Percentiles rank a stretch among this genome's conserved stretches.
Conservation (phyloP, 208 protist genomes). For the Polymyxa betae region DNA sequence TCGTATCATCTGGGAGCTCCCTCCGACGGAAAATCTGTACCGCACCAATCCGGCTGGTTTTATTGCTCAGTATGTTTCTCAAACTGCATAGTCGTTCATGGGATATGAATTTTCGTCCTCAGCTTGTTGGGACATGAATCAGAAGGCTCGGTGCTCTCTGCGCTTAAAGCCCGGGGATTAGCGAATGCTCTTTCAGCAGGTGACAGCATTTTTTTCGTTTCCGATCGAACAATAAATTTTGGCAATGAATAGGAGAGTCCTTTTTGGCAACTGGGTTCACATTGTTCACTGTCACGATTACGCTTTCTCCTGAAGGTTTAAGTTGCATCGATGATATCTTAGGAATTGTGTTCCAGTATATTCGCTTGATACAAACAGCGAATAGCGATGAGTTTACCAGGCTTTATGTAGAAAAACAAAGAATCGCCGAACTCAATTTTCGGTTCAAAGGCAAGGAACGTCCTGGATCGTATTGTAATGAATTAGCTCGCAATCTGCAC, state of each 20-base stretch:
- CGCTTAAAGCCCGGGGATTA: slow-evolving; percentile 61
- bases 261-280: not conserved
- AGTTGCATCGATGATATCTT: slow-evolving; percentile 10
- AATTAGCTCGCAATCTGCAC: slow-evolving; percentile 1
- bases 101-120: not conserved
- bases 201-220: not conserved
- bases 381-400: not conserved
- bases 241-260: not conserved
- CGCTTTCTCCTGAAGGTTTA: slow-evolving; percentile 36
- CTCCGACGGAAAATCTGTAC: not conserved
- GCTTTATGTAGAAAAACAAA: slow-evolving; percentile 5
- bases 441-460: slow-evolving; percentile 50
- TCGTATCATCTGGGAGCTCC: slow-evolving; percentile 4
- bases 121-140: slow-evolving; percentile 68
- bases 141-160: slow-evolving; percentile 57
- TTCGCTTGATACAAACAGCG: slow-evolving; percentile 31
- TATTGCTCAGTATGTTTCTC: slow-evolving; percentile 36
- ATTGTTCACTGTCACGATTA: slow-evolving; percentile 54
- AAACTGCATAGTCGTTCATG: not conserved
- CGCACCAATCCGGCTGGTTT: not conserved
- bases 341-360: slow-evolving; percentile 30
- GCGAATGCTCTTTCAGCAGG: slow-evolving; percentile 60
- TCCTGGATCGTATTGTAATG: not conserved
- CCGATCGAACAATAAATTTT: not conserved
- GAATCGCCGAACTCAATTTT: slow-evolving; percentile 33